phyloP scores from a whole-genome alignment of 495 filamentous ascomycete species.

The Neurospora hispaniola region DNA sequence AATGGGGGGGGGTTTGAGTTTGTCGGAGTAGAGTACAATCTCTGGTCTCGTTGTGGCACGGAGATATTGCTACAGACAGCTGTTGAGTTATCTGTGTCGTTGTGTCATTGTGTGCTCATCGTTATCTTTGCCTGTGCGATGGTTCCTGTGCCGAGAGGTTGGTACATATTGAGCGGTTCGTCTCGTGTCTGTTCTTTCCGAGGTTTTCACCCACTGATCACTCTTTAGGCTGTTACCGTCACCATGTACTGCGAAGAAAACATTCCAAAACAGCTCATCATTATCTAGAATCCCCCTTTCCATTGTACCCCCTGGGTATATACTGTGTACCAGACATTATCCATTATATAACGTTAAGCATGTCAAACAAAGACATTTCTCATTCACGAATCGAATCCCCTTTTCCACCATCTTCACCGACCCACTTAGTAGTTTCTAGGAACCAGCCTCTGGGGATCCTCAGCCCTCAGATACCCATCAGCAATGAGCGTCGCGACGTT shows the following conservation, averaged over 20 bases:
- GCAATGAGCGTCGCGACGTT: slow-evolving; percentile 10
- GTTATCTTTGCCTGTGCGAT: not conserved
- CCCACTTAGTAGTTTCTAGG: not conserved
- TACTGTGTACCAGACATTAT: not conserved
- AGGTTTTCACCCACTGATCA: not conserved
- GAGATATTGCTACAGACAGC: not conserved
- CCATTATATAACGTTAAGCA: not conserved
- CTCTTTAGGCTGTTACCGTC: not conserved
- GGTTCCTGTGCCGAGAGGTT: not conserved
- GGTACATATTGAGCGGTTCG: not conserved
- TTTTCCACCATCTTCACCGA: not conserved
- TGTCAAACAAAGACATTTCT: not conserved
- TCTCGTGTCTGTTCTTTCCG: not conserved
- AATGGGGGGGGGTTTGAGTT: no score
- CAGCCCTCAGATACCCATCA: slow-evolving; percentile 7
- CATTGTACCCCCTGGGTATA: not conserved
- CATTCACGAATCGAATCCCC: not conserved
- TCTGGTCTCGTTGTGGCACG: not conserved
- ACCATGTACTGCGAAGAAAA: not conserved
- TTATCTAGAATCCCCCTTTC: not conserved
- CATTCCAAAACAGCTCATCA: not conserved
- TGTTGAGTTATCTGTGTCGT: not conserved
- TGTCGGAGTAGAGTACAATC: no score
- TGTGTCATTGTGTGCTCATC: not conserved
- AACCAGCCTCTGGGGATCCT: slow-evolving; percentile 10